Evolutionary conservation across 1,139 yeast species (phyloP).

Genomic region (Geotrichum candidum): DNA sequence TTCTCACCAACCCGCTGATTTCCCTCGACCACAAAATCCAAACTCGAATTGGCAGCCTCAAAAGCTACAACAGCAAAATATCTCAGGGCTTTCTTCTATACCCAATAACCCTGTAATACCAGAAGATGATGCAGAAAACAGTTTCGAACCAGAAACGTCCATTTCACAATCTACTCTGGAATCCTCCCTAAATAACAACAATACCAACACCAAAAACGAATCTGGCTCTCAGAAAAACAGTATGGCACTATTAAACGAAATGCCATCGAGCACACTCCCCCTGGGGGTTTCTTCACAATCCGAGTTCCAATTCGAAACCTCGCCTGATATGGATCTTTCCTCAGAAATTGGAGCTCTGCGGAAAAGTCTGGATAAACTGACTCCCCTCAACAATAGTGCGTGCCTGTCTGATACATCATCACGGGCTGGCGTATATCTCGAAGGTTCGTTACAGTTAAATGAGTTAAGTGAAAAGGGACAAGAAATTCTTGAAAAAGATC

Average conservation of each 20-base stretch:
- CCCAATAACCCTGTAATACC: too few species aligned
- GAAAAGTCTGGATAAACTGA: background rate
- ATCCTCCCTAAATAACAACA: too few species aligned
- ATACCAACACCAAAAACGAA: too few species aligned
- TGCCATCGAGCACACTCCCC: background rate
- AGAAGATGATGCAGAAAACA: background rate
- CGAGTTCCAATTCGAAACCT: background rate
- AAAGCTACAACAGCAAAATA: background rate
- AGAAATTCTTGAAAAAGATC: background rate
- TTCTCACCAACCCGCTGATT: background rate
- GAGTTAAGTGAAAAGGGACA: background rate
- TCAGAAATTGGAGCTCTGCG: background rate
- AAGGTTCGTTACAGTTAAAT: background rate
- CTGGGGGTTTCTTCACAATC: conserved; percentile 8
- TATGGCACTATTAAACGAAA: too few species aligned
- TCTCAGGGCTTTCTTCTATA: background rate
- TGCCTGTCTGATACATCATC: conserved; percentile 10
- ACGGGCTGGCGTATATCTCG: conserved; percentile 11
- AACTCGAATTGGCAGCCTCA: background rate
- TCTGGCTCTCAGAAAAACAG: too few species aligned
- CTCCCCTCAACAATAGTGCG: background rate
- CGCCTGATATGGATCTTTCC: background rate
- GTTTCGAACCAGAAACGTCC: background rate
- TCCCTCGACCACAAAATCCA: background rate
- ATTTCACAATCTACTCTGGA: background rate